phyloP scores from a whole-genome alignment of 441 rosid genomes.

The Mallotus japonicus region DNA sequence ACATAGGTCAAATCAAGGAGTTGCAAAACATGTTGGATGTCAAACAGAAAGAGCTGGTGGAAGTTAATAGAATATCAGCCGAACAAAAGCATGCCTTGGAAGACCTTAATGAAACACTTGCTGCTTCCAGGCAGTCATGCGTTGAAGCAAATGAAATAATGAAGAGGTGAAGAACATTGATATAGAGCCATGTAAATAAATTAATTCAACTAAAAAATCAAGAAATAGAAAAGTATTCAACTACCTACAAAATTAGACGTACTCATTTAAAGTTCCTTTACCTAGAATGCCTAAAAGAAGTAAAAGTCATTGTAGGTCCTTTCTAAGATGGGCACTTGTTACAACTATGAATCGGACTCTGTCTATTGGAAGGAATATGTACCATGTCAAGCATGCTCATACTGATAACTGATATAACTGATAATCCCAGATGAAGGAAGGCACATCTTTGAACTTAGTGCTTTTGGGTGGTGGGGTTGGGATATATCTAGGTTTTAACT shows the following conservation, averaged over 20 bases:
- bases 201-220: too few relatives aligned
- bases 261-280: too few relatives aligned
- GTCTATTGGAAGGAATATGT: not conserved
- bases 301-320: not conserved
- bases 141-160: conserved; percentile 83
- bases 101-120: conserved; percentile 75
- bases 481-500: not conserved
- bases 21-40: conserved; percentile 46
- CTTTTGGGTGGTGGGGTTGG: not conserved
- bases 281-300: not conserved
- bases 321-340: not conserved
- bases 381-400: not conserved
- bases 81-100: conserved; percentile 78
- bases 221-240: too few relatives aligned
- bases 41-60: conserved; percentile 61
- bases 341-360: not conserved
- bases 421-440: not conserved
- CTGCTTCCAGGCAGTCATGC: conserved; percentile 78
- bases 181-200: not conserved
- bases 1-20: conserved; percentile 51
- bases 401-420: not conserved
- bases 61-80: conserved; percentile 55
- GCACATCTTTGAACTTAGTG: not conserved
- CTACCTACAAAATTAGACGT: not conserved
- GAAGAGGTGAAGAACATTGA: conserved; percentile 48